Evolutionary conservation across 192 early-diverging fungal species (phyloP).

Genomic region (Coemansia asiatica): DNA sequence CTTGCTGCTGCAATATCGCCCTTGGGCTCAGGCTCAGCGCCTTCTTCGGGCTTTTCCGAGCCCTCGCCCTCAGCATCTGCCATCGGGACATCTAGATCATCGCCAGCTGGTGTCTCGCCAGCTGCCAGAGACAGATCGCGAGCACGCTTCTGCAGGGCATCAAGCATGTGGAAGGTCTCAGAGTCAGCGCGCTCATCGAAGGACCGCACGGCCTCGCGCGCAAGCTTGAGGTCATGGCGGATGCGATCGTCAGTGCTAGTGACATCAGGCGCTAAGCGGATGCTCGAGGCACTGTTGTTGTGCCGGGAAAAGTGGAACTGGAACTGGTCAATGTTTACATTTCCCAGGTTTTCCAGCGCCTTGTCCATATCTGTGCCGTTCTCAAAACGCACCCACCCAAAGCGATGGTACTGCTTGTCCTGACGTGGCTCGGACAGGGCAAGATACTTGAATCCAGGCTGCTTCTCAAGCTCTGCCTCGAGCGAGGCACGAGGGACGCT

Average conservation of each 20-base stretch:
- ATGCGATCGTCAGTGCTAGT: conserved; percentile 68
- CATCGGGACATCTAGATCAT: conserved; percentile 51
- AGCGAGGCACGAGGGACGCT: conserved; percentile 64
- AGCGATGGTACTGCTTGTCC: conserved; percentile 79
- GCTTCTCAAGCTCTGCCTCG: conserved; percentile 62
- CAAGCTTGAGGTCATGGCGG: conserved; percentile 71
- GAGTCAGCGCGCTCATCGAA: conserved; percentile 44
- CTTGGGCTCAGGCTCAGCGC: conserved; percentile 11
- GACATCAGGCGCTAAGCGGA: conserved; percentile 70
- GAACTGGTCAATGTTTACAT: conserved; percentile 58
- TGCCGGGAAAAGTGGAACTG: conserved; percentile 56
- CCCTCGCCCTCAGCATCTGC: conserved; percentile 13
- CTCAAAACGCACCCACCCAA: conserved; percentile 91
- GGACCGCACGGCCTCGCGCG: conserved; percentile 49
- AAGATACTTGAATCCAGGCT: conserved; percentile 81
- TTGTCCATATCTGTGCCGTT: conserved; percentile 79
- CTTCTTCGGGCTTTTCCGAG: conserved; percentile 7
- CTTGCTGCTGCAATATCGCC: conserved; percentile 24
- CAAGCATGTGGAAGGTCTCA: conserved; percentile 37
- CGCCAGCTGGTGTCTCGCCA: conserved; percentile 49
- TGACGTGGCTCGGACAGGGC: conserved; percentile 84
- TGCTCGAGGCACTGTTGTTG: conserved; percentile 31
- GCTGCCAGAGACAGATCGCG: conserved; percentile 30
- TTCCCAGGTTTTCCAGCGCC: conserved; percentile 64
- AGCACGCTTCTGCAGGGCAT: conserved; percentile 34